Conservation (phyloP, 495 filamentous ascomycete species). For the Cercophora newfieldiana region DNA sequence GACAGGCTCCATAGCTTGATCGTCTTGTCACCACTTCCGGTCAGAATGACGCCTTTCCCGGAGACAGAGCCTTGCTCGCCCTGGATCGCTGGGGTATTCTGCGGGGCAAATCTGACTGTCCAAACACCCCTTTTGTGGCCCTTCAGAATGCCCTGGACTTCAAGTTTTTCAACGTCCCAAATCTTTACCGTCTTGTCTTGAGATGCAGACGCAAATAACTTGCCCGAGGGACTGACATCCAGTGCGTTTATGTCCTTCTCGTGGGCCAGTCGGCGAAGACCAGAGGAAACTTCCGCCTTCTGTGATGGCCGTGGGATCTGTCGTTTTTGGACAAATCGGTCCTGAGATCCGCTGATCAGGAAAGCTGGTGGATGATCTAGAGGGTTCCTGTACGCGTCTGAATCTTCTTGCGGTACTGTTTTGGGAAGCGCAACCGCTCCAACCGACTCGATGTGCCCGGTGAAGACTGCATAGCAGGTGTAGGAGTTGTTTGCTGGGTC, state of each 20-base stretch:
- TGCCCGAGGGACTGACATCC: conserved; percentile 66
- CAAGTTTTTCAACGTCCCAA: conserved; percentile 86
- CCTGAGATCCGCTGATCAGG: conserved; percentile 87
- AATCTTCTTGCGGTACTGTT: conserved; percentile 59
- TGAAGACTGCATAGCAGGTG: conserved; percentile 74
- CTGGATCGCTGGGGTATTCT: conserved; percentile 67
- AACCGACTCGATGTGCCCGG: conserved; percentile 90
- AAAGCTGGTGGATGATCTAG: conserved; percentile 79
- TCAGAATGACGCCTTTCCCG: conserved; percentile 75
- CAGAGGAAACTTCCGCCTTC: conserved; percentile 49
- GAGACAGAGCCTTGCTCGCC: conserved; percentile 65
- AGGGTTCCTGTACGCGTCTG: conserved; percentile 63
- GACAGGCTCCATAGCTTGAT: conserved; percentile 92
- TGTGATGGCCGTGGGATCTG: conserved; percentile 57
- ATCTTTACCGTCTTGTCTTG: conserved; percentile 97
- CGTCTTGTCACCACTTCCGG: conserved; percentile 91
- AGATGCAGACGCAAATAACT: conserved; percentile 88
- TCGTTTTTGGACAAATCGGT: conserved; percentile 92
- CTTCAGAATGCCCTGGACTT: conserved; percentile 81
- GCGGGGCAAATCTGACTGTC: conserved; percentile 86
- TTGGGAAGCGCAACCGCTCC: conserved; percentile 87
- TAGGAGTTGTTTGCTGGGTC: conserved; percentile 76
- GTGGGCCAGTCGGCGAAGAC: conserved; percentile 88
- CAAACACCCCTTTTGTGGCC: conserved; percentile 94
- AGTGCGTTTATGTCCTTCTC: conserved; percentile 99